These are phyloP conservation scores for Coprinopsis marcescibilis DNA, from an alignment of 768 basidiomycete species.

Conservation along the genomic window DNA sequence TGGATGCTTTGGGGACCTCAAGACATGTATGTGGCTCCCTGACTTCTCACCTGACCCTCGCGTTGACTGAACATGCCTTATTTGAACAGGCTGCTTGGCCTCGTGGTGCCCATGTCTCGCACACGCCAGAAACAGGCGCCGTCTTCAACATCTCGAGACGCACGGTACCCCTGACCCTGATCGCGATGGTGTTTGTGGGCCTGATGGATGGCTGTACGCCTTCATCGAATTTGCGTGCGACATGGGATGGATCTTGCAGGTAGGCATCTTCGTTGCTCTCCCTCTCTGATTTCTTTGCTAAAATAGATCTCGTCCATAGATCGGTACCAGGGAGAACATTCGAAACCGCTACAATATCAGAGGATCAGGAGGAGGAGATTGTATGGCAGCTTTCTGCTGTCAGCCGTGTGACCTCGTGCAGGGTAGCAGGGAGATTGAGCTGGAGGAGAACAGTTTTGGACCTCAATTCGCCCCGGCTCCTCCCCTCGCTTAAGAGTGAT, in stretches of 20 bases:
- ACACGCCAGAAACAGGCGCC: constrained; percentile 14
- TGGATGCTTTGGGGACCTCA: constrained; percentile 18
- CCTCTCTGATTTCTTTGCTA: neutral
- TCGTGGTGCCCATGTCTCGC: constrained; percentile 19
- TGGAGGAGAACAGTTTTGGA: constrained; percentile 4
- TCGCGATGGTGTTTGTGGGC: constrained; percentile 6
- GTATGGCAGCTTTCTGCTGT: constrained; percentile 7
- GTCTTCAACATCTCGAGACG: constrained; percentile 15
- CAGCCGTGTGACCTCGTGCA: constrained; percentile 6
- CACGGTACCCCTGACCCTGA: constrained; percentile 16
- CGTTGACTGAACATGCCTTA: neutral
- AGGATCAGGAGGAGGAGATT: constrained; percentile 1
- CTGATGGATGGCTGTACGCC: constrained; percentile 12
- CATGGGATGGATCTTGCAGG: constrained; percentile 19
- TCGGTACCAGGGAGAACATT: neutral
- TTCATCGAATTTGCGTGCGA: constrained; percentile 15
- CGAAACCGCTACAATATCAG: constrained; percentile 4
- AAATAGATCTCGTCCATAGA: neutral
- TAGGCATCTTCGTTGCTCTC: constrained; percentile 2
- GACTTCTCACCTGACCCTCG: neutral
- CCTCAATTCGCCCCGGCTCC: neutral
- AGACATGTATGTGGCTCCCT: constrained; percentile 22
- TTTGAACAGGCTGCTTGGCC: constrained; percentile 13
- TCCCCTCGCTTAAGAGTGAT: neutral
- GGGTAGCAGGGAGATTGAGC: constrained; percentile 6